phyloP scores from a whole-genome alignment of 2,329 filamentous ascomycete species.

The Didymella pinodella region DNA sequence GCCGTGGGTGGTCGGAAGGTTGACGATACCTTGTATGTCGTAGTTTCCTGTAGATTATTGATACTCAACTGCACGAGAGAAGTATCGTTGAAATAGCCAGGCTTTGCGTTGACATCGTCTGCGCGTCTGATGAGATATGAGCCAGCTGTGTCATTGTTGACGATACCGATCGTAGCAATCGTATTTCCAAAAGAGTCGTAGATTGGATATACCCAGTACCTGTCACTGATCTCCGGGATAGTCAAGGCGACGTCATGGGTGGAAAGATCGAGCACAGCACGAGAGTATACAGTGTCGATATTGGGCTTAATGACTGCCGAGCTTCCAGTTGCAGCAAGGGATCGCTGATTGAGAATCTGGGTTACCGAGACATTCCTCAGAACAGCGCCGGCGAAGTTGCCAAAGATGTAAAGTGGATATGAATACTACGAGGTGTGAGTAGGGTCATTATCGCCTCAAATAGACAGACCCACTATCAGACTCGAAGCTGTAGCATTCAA shows the following conservation, averaged over 20 bases:
- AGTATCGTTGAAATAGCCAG: not conserved
- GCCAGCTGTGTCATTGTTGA: not conserved
- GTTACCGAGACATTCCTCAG: not conserved
- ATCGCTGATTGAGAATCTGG: not conserved
- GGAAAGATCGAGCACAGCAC: not conserved
- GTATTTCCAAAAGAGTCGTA: not conserved
- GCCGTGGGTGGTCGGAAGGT: not conserved
- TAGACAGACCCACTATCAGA: not conserved
- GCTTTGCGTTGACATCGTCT: not conserved
- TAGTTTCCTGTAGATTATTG: not conserved
- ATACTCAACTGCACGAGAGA: not conserved
- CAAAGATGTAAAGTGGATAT: not conserved
- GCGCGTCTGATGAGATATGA: not conserved
- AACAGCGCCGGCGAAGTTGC: not conserved
- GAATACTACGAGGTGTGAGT: not conserved
- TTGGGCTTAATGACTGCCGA: not conserved
- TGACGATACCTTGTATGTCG: not conserved
- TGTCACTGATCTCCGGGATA: not conserved
- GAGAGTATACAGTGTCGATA: not conserved
- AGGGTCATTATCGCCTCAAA: not conserved
- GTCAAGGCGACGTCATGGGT: not conserved
- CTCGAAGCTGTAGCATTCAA: not conserved
- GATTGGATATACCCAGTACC: not conserved
- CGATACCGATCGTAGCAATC: not conserved
- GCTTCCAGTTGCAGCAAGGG: not conserved